Base-by-base conservation (phyloP, 2,329 filamentous ascomycete genomes). In the Pseudofabraea citricarpa region DNA sequence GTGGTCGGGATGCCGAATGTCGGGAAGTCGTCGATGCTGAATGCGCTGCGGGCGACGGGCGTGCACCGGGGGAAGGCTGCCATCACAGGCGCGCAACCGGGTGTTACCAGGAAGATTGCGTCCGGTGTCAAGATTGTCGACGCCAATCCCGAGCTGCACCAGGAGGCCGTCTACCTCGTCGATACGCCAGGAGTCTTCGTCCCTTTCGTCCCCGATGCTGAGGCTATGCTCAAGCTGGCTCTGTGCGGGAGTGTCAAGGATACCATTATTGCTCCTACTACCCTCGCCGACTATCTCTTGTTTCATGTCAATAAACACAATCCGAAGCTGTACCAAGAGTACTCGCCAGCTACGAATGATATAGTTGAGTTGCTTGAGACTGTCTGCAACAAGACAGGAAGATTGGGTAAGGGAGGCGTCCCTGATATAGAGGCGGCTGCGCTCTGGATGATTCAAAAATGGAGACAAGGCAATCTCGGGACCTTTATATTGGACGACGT, bases 1-100 rank as follows among this genome's bases (percentile, higher is more conserved):
- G 79, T 97, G 1, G 90, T 97, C 12, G 93, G 93, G 43, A 96
- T 98, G 90, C 93, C 93, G 26, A 98, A 98, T 61, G 88, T 95
- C 0, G 93, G 93, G 26, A 98, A 98, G 67, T 95, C 88, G 36
- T 90, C 90, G 1, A 73, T 98, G n/a, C 79, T 98, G 32, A 98
- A 98, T 64, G 79, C 83, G 13, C 75, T 97, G 38, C 83, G 93
- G 16, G 77, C 73, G 31, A 71, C 75, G 15, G 88, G 89, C 31
- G 75, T 87, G 53, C 67, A 72, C 41, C 58, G 60, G 38, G 73
- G 74, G 16, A 94, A 91, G 62, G 90, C 82, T 1, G 87, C 90
- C 27, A 74, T 72, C 49, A 96, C 90, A 1, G 93, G 93, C 8
- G 82, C 85, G 9, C 83, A 96, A 58, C 90, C 93, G 2, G 93